Evolutionary conservation across 2,329 filamentous ascomycete genomes (phyloP).

Genomic region (Trichophaea hybrida): DNA sequence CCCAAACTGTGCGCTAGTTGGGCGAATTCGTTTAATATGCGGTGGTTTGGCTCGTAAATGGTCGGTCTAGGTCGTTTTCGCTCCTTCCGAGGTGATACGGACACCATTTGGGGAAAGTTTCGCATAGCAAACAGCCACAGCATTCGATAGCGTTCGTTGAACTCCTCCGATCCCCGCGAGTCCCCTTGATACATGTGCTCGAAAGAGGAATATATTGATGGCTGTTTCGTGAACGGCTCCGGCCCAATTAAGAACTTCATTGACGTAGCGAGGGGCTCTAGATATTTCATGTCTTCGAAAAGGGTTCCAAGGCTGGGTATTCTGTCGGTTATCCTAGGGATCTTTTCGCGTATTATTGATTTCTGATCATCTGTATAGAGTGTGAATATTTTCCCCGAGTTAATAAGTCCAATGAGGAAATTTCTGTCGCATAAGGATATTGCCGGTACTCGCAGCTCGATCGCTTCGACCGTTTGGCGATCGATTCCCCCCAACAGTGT

Average conservation of each 20-base stretch:
- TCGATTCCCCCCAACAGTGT: neutral
- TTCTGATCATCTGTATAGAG: neutral
- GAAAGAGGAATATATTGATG: neutral
- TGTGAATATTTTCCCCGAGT: neutral
- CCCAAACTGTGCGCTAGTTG: constrained; percentile 15
- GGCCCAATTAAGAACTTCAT: too few species aligned
- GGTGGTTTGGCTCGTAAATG: constrained; percentile 12
- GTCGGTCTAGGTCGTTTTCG: constrained; percentile 14
- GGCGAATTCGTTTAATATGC: constrained; percentile 14
- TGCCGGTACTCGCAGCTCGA: neutral
- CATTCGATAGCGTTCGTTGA: constrained; percentile 25
- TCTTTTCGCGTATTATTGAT: constrained; percentile 1
- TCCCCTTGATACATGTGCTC: constrained; percentile 2
- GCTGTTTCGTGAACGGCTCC: too few species aligned
- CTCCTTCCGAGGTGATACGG: constrained; percentile 16
- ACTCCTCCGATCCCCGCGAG: constrained; percentile 1
- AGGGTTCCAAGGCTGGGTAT: constrained; percentile 32
- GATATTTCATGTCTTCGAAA: constrained; percentile 31
- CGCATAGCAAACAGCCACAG: constrained; percentile 30
- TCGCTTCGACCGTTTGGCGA: neutral
- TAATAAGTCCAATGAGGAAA: neutral
- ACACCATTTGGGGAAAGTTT: constrained; percentile 26
- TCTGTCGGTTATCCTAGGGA: constrained; percentile 14
- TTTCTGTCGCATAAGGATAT: neutral
- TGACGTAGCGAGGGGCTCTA: constrained; percentile 27